These are phyloP conservation scores for Hericium alpestre DNA, from an alignment of 768 basidiomycete species.

Conservation along the genomic window DNA sequence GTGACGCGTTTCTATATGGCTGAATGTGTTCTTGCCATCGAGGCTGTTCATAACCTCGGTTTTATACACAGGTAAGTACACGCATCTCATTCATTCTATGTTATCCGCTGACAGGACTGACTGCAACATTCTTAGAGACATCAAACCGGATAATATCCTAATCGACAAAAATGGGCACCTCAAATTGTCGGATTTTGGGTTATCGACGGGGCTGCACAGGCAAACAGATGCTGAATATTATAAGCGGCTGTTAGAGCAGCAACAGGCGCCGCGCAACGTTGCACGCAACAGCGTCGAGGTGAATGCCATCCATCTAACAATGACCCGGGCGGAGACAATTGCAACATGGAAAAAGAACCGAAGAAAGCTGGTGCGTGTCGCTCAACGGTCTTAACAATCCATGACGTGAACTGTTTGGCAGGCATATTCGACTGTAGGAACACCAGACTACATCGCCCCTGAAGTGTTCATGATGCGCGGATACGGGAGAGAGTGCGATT, in stretches of 20 bases:
- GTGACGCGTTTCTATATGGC: constrained; percentile 99
- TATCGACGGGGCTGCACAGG: constrained; percentile 97
- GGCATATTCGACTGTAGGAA: constrained; percentile 98
- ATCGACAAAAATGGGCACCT: constrained; percentile 96
- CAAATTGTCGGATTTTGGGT: constrained; percentile 96
- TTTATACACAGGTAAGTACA: constrained; percentile 86
- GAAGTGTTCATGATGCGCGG: constrained; percentile 95
- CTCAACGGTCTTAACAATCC: background rate
- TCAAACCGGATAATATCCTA: constrained; percentile 98
- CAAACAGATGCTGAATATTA: constrained; percentile 95
- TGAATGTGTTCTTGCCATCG: constrained; percentile 92
- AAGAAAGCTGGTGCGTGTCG: constrained; percentile 64
- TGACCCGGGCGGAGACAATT: constrained; percentile 86
- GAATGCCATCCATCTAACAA: constrained; percentile 92
- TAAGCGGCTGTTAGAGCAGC: constrained; percentile 69
- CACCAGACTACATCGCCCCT: constrained; percentile 92
- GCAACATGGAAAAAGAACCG: constrained; percentile 99
- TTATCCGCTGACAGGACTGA: background rate
- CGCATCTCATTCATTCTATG: background rate
- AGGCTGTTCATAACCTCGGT: constrained; percentile 92
- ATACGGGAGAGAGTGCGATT: constrained; percentile 96
- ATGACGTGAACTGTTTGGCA: constrained; percentile 18
- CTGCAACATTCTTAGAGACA: constrained; percentile 51
- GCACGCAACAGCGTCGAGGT: constrained; percentile 93
- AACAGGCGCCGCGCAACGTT: constrained; percentile 33